These are phyloP conservation scores for Colletotrichum lentis DNA, from an alignment of 2,329 filamentous ascomycete species.

Conservation along the genomic window DNA sequence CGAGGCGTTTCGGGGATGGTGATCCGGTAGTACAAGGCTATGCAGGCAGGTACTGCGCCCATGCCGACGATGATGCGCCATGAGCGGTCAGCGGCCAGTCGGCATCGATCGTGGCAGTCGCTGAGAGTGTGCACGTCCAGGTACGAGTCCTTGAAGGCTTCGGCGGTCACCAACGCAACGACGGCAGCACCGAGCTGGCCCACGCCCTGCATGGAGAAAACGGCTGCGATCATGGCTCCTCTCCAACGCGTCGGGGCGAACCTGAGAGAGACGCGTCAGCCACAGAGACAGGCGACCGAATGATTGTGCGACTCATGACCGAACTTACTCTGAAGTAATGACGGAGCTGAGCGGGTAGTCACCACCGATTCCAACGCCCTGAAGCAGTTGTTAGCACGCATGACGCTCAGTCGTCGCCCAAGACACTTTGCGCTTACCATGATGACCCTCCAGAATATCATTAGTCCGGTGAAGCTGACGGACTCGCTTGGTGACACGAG, in stretches of 20 bases:
- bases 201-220: constrained; percentile 86
- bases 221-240: constrained; percentile 82
- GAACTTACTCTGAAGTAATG: constrained; percentile 75
- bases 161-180: constrained; percentile 73
- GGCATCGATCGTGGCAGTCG: constrained; percentile 69
- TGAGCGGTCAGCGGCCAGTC: constrained; percentile 76
- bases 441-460: constrained; percentile 79
- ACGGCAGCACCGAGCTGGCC: constrained; percentile 79
- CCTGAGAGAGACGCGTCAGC: constrained; percentile 47
- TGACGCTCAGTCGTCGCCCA: neutral
- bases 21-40: constrained; percentile 85
- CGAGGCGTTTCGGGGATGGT: constrained; percentile 86
- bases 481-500: constrained; percentile 68
- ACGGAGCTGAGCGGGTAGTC: constrained; percentile 84
- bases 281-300: neutral
- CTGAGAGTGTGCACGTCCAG: constrained; percentile 46
- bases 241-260: constrained; percentile 85
- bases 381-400: neutral
- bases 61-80: constrained; percentile 85
- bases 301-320: neutral
- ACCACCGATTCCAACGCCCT: constrained; percentile 78
- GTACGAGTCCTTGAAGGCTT: constrained; percentile 67
- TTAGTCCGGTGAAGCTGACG: constrained; percentile 65
- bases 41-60: constrained; percentile 77
- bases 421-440: constrained; percentile 59